A percentile compares a stretch with the other conserved stretches of the same genome.
These are phyloP conservation scores for Teunomyces panamensis DNA, from an alignment of 805 yeast species.

Conservation along the genomic window DNA sequence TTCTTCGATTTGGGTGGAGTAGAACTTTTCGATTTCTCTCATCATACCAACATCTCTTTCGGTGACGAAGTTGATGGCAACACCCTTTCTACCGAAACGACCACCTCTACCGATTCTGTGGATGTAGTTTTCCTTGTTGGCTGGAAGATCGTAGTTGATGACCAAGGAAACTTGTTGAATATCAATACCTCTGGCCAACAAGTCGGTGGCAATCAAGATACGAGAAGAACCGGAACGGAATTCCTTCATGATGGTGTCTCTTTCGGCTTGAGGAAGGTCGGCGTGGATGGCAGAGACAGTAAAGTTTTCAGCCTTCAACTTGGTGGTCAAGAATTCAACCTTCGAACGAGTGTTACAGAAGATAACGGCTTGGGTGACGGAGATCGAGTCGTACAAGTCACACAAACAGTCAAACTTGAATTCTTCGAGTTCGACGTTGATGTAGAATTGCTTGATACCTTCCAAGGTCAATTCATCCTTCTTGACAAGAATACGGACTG, in stretches of 20 bases:
- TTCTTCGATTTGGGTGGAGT: constrained; percentile 71
- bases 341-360: constrained; percentile 94
- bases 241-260: constrained; percentile 93
- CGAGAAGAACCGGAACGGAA: constrained; percentile 92
- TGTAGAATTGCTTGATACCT: constrained; percentile 90
- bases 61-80: constrained; percentile 92
- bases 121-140: constrained; percentile 90
- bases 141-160: constrained; percentile 91
- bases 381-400: constrained; percentile 90
- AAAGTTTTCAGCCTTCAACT: constrained; percentile 85
- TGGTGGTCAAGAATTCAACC: constrained; percentile 87
- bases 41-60: constrained; percentile 69
- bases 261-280: constrained; percentile 91
- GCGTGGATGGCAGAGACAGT: constrained; percentile 97
- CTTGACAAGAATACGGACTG: constrained; percentile 90
- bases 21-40: constrained; percentile 71
- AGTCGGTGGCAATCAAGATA: constrained; percentile 92
- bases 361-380: constrained; percentile 96
- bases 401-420: constrained; percentile 94
- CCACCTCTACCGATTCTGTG: constrained; percentile 99
- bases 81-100: constrained; percentile 98
- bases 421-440: constrained; percentile 87
- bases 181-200: constrained; percentile 98
- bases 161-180: constrained; percentile 97
- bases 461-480: constrained; percentile 91